Base-by-base conservation (phyloP, 345 rosid species). In the Dipteronia dyeriana region DNA sequence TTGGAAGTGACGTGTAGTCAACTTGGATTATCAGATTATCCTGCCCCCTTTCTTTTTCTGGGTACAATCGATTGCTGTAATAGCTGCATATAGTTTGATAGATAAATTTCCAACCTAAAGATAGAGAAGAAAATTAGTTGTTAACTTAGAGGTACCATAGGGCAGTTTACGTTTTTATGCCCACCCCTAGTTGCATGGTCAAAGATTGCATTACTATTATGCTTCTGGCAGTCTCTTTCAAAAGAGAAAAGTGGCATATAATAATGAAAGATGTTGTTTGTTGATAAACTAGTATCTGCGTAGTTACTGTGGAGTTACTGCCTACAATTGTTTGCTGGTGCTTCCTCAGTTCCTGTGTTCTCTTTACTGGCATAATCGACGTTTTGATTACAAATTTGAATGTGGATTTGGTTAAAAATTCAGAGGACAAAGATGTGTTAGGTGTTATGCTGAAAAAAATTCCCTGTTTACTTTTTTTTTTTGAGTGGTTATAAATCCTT, bases 371-470 rank as follows among this genome's bases (percentile, higher is more conserved):
- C 29, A 26, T 69, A 7, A 45, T 68, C 13, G 57, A 56, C 72
- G 13, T 14, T 43, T 22, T 68, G 57, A 43, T 68, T 43, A 45
- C 9, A 9, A 68, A 19, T 56, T 56, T 56, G 26, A 54, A 56
- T 56, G 51, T 71, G 31, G 75, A 31, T 56, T 56, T 71, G 39
- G 65, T 71, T 20, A 19, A 71, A 56, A 10, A 56, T 20, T 56
- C 1, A 54, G 29, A 31, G 43, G 31, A 4, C 1, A 70, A 70
- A 14, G 64, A 26, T 43, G 25, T 17, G 11, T 63, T 61, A 45
- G 39, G 9, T 69, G 5, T 41, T 69, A 38, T 39, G 10, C 20
- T 54, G 26, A 12, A 39, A 6, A n/a, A 0, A 34, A 17, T 67
- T 72, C 60, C 3, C 3, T 20, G 22, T 64, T 73, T n/a, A 4